These are phyloP conservation scores for Apostasia shenzhenica DNA, from an alignment of 106 monocot species.

Conservation along the genomic window DNA sequence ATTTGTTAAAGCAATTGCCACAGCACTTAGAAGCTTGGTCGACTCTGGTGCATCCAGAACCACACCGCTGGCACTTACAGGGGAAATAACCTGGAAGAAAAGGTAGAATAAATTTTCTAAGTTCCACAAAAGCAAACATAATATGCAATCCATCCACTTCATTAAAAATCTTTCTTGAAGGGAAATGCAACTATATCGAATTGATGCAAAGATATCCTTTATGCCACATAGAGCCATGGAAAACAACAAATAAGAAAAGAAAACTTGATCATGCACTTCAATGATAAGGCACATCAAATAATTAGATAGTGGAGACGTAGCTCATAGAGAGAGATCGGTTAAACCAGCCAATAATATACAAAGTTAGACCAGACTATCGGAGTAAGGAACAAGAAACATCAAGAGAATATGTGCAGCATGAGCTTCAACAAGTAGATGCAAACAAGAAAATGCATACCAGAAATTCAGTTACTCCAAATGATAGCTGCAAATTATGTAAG, in stretches of 20 bases:
- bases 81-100: conserved; percentile 64
- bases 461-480: conserved; percentile 88
- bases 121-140: not conserved
- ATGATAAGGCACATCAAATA: too few species aligned
- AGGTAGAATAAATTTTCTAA: conserved; percentile 7
- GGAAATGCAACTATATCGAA: not conserved
- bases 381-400: too few species aligned
- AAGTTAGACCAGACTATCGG: too few species aligned
- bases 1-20: conserved; percentile 93
- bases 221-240: not conserved
- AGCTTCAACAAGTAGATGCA: too few species aligned
- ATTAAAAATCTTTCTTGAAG: too few species aligned
- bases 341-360: too few species aligned
- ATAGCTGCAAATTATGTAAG: conserved; percentile 67
- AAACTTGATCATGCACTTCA: too few species aligned
- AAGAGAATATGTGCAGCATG: too few species aligned
- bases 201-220: not conserved
- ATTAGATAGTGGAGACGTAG: too few species aligned
- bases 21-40: conserved; percentile 87
- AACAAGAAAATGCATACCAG: conserved; percentile 36
- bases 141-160: too few species aligned
- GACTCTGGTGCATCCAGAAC: conserved; percentile 91
- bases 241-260: too few species aligned
- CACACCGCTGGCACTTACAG: conserved; percentile 84
- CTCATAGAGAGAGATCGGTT: too few species aligned